A percentile compares a stretch with the other conserved stretches of the same genome.
Evolutionary conservation across 352 stramenopile genomes (phyloP).

Genomic region (Plasmopara muralis): DNA sequence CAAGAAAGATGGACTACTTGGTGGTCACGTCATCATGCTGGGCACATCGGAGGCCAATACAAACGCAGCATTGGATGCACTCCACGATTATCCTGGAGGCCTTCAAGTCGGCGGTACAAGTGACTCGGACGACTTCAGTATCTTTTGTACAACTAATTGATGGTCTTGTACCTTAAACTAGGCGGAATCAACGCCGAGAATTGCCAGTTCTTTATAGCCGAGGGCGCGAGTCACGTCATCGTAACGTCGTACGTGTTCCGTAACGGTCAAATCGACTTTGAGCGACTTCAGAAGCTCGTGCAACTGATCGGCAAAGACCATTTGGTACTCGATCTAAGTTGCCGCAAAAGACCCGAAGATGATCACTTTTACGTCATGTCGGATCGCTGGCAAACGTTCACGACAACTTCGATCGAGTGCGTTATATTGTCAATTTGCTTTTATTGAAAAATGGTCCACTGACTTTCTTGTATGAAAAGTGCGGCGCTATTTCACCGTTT

Average conservation of each 20-base stretch:
- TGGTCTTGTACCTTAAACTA: conserved; percentile 12
- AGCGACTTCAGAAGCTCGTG: conserved; percentile 59
- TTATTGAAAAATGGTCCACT: conserved; percentile 3
- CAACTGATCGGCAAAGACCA: conserved; percentile 71
- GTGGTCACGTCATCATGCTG: conserved; percentile 98
- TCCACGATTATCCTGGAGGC: conserved; percentile 85
- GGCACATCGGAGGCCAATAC: conserved; percentile 89
- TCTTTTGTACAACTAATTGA: neutral
- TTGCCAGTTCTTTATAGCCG: conserved; percentile 90
- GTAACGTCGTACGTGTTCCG: conserved; percentile 97
- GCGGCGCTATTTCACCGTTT: conserved; percentile 85
- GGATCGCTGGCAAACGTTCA: conserved; percentile 97
- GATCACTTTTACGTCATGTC: conserved; percentile 93
- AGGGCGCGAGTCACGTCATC: conserved; percentile 97
- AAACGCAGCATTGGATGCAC: conserved; percentile 79
- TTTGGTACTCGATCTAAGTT: conserved; percentile 94
- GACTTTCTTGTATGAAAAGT: conserved; percentile 23
- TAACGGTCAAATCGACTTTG: conserved; percentile 87
- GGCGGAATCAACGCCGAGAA: conserved; percentile 91
- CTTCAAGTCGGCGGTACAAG: conserved; percentile 92
- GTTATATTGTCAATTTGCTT: conserved; percentile 1
- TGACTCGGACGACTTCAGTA: neutral
- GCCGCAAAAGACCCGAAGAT: conserved; percentile 84
- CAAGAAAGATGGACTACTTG: conserved; percentile 78
- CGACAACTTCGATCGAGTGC: conserved; percentile 86